These are phyloP conservation scores for Polychaeton citri DNA, from an alignment of 2,329 filamentous ascomycete species.

Conservation along the genomic window DNA sequence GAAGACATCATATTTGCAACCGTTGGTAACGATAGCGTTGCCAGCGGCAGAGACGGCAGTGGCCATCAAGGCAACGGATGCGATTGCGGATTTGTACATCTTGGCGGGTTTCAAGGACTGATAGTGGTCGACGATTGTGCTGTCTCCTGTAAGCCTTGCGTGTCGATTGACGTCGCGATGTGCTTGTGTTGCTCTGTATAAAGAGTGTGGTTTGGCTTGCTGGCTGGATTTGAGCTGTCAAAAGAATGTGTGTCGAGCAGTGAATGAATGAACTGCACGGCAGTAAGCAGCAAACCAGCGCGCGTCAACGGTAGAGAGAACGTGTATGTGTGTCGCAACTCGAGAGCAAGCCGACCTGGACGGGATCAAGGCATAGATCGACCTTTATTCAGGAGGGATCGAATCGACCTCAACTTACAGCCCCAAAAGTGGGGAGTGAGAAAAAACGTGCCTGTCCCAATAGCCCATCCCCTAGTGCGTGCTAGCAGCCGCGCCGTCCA, in stretches of 20 bases:
- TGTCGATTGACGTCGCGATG: too few relatives aligned
- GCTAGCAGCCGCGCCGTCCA: too few relatives aligned
- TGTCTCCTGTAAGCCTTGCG: too few relatives aligned
- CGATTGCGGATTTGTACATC: slow-evolving; percentile 10
- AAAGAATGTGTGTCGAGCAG: not conserved
- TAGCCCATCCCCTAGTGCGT: too few relatives aligned
- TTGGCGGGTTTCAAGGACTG: too few relatives aligned
- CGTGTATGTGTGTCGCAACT: not conserved
- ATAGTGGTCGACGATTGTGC: too few relatives aligned
- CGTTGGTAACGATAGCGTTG: slow-evolving; percentile 18
- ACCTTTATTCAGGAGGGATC: not conserved
- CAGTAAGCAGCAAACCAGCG: not conserved
- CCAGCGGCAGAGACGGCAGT: slow-evolving; percentile 13
- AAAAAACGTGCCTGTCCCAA: too few relatives aligned
- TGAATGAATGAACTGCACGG: slow-evolving; percentile 1
- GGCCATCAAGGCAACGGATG: slow-evolving; percentile 14
- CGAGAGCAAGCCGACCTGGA: too few relatives aligned
- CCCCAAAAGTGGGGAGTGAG: not conserved
- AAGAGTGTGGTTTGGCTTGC: not conserved
- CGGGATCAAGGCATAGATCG: not conserved
- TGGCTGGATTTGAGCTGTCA: too few relatives aligned
- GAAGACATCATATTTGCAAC: slow-evolving; percentile 19
- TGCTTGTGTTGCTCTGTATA: too few relatives aligned
- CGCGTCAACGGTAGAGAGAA: not conserved
- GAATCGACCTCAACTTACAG: not conserved